Evolutionary conservation across 441 rosid species (phyloP).

Genomic region (Omphalea diandra): DNA sequence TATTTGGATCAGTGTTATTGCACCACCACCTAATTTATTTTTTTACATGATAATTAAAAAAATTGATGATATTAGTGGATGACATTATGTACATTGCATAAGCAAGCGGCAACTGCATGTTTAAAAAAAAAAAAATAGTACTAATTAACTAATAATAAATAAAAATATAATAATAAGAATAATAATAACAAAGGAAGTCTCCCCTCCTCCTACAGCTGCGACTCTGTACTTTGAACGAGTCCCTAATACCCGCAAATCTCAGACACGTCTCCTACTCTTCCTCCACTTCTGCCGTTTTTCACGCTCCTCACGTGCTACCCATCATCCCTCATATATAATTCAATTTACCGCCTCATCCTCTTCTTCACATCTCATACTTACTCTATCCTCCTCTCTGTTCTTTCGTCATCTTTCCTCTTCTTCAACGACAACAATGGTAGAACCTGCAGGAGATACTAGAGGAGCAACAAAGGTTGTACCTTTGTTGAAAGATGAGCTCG

Average conservation of each 20-base stretch:
- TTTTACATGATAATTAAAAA: no score
- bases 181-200: no score
- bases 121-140: no score
- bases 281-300: slow-evolving; percentile 8
- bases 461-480: slow-evolving; percentile 37
- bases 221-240: slow-evolving; percentile 29
- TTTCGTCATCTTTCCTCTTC: slow-evolving; percentile 4
- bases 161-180: neutral
- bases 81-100: no score
- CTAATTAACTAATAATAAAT: no score
- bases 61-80: no score
- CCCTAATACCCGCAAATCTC: slow-evolving; percentile 1
- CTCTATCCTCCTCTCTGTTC: neutral
- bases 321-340: slow-evolving; percentile 9
- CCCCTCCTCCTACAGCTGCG: neutral
- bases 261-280: slow-evolving; percentile 18
- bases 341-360: slow-evolving; percentile 10
- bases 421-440: slow-evolving; percentile 39
- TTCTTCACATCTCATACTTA: neutral
- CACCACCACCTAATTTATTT: no score
- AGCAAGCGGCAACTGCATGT: no score
- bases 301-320: slow-evolving; percentile 24
- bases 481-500: slow-evolving; percentile 72
- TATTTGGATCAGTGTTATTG: no score
- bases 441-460: slow-evolving; percentile 46